phyloP scores from a whole-genome alignment of 768 basidiomycete genomes.

The Melanogaster broomeanus region DNA sequence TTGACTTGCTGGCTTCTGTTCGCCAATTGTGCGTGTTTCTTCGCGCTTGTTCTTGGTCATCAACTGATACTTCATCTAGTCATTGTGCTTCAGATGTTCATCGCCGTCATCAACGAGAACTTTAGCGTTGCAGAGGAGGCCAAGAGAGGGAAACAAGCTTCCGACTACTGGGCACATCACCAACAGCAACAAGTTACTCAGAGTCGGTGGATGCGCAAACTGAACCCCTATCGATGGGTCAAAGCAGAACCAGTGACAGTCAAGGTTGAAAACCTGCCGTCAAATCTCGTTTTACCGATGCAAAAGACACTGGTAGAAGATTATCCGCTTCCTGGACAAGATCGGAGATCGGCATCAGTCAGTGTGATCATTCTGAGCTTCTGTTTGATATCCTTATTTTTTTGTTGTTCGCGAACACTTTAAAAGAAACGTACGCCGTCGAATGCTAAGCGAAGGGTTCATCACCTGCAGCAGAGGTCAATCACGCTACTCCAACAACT shows the following conservation, averaged over 20 bases:
- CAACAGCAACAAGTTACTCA: slow-evolving; percentile 49
- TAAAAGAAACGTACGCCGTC: slow-evolving; percentile 15
- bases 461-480: slow-evolving; percentile 58
- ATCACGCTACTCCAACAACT: slow-evolving; percentile 62
- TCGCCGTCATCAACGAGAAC: slow-evolving; percentile 96
- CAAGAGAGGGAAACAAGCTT: slow-evolving; percentile 80
- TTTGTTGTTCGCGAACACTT: background rate
- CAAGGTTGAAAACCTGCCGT: slow-evolving; percentile 69
- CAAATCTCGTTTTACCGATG: slow-evolving; percentile 76
- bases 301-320: slow-evolving; percentile 73
- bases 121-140: slow-evolving; percentile 90
- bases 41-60: background rate
- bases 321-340: slow-evolving; percentile 42
- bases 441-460: slow-evolving; percentile 33
- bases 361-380: slow-evolving; percentile 3
- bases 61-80: slow-evolving; percentile 45
- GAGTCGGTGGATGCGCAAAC: slow-evolving; percentile 61
- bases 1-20: slow-evolving; percentile 86
- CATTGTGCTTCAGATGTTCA: slow-evolving; percentile 93
- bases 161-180: slow-evolving; percentile 62
- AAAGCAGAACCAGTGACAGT: slow-evolving; percentile 71
- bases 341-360: slow-evolving; percentile 34
- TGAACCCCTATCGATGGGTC: slow-evolving; percentile 91
- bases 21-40: slow-evolving; percentile 70
- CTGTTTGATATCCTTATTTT: slow-evolving; percentile 14